Evolutionary conservation across 306 rosid species (phyloP), one percentile per base, ranked within the genome.

Genomic region (Cicer bijugum): DNA sequence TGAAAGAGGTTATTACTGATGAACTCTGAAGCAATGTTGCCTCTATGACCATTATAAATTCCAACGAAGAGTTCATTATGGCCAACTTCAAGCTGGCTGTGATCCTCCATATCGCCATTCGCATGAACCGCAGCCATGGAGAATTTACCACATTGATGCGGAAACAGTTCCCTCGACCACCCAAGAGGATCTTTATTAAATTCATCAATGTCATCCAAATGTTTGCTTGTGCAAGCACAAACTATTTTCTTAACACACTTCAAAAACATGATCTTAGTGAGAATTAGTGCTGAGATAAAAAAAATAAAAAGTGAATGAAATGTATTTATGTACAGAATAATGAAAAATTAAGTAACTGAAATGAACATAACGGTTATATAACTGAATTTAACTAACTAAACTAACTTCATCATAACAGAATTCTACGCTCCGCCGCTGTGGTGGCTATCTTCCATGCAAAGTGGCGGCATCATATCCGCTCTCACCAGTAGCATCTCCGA

Each of bases 41-140:
- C 93, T 11, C 90, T 90, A 62, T 92, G 91, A 75, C 97, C 93
- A 23, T 92, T 92, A 68, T 89, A 89, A 6, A 92, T 81, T 43
- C 93, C 97, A 8, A 88, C 87, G 53, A 85, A 88, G 52, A 87
- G 67, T 2, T 82, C 85, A 3, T 77, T 81, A 1, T 57, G 45
- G 52, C 86, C 91, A 6, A 77, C 80, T 83, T 92, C 97, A 7
- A 92, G 89, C 63, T 88, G 93, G 70, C 93, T 85, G 2, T 74
- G 70, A 83, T 92, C 97, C 78, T 92, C 88, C 3, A 89, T 61
- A 15, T 67, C 47, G 11, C 51, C 64, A 78, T 92, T 86, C 68
- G 90, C 93, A 45, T 86, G 90, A 50, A 85, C 83, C 23, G 87
- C 88, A 47, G 90, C 96, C 11, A 66, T 86, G 8, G 91, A 88